A percentile compares a stretch with the other conserved stretches of the same genome.
Evolutionary conservation across 2,329 filamentous ascomycete species (phyloP).

Genomic region (Simplicillium sp.): DNA sequence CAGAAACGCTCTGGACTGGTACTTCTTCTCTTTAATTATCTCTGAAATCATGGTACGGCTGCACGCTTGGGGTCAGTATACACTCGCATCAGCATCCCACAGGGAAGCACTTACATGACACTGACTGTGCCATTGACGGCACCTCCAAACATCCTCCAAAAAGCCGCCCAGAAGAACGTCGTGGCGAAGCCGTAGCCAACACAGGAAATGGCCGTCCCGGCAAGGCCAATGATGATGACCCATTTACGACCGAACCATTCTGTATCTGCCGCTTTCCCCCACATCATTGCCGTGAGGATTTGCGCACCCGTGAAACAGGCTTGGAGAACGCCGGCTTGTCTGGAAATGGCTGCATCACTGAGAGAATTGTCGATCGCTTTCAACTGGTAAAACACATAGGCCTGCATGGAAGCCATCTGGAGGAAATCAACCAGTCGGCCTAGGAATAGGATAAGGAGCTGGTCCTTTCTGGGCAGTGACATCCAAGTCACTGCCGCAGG

Average conservation of each 20-base stretch:
- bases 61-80: slow-evolving; percentile 2
- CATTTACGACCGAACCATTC: slow-evolving; percentile 55
- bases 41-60: slow-evolving; percentile 39
- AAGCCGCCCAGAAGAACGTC: slow-evolving; percentile 52
- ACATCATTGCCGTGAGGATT: slow-evolving; percentile 63
- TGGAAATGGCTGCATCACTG: slow-evolving; percentile 46
- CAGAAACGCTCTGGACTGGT: slow-evolving; percentile 36
- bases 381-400: slow-evolving; percentile 70
- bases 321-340: slow-evolving; percentile 60
- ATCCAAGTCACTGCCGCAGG: slow-evolving; percentile 50
- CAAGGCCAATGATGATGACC: slow-evolving; percentile 59
- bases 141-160: slow-evolving; percentile 59
- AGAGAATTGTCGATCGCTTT: slow-evolving; percentile 51
- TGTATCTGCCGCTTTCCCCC: slow-evolving; percentile 57
- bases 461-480: slow-evolving; percentile 60
- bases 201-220: slow-evolving; percentile 57
- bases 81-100: neutral
- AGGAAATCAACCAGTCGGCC: slow-evolving; percentile 65
- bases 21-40: slow-evolving; percentile 36
- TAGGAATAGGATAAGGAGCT: slow-evolving; percentile 60
- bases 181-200: slow-evolving; percentile 65
- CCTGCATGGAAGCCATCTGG: slow-evolving; percentile 58
- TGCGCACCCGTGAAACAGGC: slow-evolving; percentile 66
- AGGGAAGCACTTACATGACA: slow-evolving; percentile 32
- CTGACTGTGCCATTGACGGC: slow-evolving; percentile 39